phyloP scores from a whole-genome alignment of 2,329 filamentous ascomycete species.

The Nectriaceae sp. region DNA sequence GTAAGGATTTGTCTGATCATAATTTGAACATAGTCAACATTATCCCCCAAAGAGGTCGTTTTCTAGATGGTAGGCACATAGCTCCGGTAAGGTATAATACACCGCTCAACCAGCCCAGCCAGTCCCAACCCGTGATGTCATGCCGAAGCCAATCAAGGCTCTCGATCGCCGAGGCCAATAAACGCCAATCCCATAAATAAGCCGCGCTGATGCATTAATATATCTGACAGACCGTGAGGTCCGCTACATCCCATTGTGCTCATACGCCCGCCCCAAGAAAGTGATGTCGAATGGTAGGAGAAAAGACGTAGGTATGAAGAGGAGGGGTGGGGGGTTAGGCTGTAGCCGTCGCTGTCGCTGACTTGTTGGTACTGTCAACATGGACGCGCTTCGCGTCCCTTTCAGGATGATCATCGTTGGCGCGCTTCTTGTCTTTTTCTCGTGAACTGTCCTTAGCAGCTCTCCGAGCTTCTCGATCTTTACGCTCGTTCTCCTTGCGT shows the following conservation, averaged over 20 bases:
- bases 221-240: neutral
- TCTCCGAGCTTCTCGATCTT: constrained; percentile 54
- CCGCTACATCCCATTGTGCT: too few relatives aligned
- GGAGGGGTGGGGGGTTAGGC: neutral
- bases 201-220: neutral
- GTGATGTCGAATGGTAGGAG: too few relatives aligned
- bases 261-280: too few relatives aligned
- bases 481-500: constrained; percentile 81
- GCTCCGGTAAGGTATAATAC: neutral
- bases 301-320: neutral
- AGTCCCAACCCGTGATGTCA: neutral
- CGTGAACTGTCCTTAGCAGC: constrained; percentile 31
- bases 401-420: constrained; percentile 31
- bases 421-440: constrained; percentile 44
- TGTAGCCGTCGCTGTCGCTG: neutral
- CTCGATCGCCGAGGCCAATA: neutral
- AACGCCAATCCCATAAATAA: neutral
- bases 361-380: constrained; percentile 19
- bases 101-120: neutral
- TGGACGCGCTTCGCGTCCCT: constrained; percentile 38
- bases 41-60: neutral
- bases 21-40: neutral
- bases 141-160: neutral
- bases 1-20: too few relatives aligned
- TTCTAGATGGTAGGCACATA: neutral